phyloP scores from a whole-genome alignment of 148 eudicot genomes.

The Dianthus caryophyllus region DNA sequence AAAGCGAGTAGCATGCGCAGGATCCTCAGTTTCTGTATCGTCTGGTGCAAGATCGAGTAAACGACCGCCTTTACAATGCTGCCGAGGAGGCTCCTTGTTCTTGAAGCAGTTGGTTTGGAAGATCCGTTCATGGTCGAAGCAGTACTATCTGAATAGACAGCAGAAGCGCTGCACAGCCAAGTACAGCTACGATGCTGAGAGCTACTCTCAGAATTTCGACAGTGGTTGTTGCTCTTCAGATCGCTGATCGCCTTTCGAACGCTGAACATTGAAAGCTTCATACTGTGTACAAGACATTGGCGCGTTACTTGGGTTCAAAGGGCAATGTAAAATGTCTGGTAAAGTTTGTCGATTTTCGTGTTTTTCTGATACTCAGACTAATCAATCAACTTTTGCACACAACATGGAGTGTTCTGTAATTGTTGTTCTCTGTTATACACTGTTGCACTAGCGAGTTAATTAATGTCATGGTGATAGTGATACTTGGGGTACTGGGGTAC shows the following conservation, averaged over 20 bases:
- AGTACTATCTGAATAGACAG: conserved; percentile 9
- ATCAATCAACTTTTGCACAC: no score
- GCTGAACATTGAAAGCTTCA: conserved; percentile 1
- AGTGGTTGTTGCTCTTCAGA: conserved; percentile 27
- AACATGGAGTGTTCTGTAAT: no score
- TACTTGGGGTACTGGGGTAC: no score
- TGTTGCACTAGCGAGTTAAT: no score
- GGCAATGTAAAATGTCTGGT: no score
- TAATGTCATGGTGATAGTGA: no score
- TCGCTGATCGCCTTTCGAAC: conserved; percentile 23
- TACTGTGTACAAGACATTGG: no score
- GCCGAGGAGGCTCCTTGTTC: not conserved
- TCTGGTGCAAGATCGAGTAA: conserved; percentile 13
- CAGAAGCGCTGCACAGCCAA: not conserved
- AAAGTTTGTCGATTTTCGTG: no score
- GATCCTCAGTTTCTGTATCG: not conserved
- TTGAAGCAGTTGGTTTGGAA: conserved; percentile 26
- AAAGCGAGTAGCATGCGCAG: conserved; percentile 17
- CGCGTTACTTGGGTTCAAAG: no score
- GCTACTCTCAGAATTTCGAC: conserved; percentile 39
- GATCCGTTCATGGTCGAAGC: conserved; percentile 27
- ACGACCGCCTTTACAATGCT: not conserved
- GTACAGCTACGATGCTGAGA: conserved; percentile 33
- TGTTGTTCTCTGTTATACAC: no score
- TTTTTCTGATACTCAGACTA: no score